Percentiles rank a stretch among this genome's conserved stretches.
Conservation (phyloP, 169 alveolate genomes). For the Babesia bovis region DNA sequence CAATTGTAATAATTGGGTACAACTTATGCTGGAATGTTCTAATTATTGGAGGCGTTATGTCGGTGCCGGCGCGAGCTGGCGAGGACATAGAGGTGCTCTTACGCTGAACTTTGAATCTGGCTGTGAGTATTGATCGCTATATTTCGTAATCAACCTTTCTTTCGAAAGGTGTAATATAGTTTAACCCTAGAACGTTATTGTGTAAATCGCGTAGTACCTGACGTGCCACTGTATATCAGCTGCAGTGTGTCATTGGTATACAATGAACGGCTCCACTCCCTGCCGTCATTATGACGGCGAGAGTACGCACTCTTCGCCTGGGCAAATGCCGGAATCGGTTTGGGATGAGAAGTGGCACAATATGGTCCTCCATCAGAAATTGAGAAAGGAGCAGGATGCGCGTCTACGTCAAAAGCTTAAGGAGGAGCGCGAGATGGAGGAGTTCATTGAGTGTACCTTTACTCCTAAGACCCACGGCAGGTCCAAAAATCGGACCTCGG, state of each 20-base stretch:
- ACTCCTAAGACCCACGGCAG: slow-evolving; percentile 36
- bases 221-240: slow-evolving; percentile 7
- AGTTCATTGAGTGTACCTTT: slow-evolving; percentile 62
- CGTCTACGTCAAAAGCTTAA: slow-evolving; percentile 29
- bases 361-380: slow-evolving; percentile 52
- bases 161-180: slow-evolving; percentile 1
- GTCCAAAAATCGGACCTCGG: slow-evolving; percentile 23
- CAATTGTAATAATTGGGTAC: not conserved
- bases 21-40: not conserved
- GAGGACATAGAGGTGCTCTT: slow-evolving; percentile 36
- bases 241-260: not conserved
- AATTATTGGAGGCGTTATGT: not conserved
- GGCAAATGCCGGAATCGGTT: slow-evolving; percentile 29
- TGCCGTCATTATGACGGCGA: slow-evolving; percentile 1
- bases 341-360: slow-evolving; percentile 66
- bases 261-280: not conserved
- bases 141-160: not conserved
- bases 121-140: slow-evolving; percentile 4
- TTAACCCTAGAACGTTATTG: not conserved
- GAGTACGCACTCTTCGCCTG: slow-evolving; percentile 3
- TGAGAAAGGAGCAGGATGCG: slow-evolving; percentile 37
- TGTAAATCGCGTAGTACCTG: not conserved
- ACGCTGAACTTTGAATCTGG: slow-evolving; percentile 13
- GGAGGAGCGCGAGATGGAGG: slow-evolving; percentile 62
- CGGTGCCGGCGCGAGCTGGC: slow-evolving; percentile 25